A percentile compares a stretch with the other conserved stretches of the same genome.
These are phyloP conservation scores for Clarireedia homoeocarpa DNA, from an alignment of 2,329 filamentous ascomycete genomes.

Conservation along the genomic window DNA sequence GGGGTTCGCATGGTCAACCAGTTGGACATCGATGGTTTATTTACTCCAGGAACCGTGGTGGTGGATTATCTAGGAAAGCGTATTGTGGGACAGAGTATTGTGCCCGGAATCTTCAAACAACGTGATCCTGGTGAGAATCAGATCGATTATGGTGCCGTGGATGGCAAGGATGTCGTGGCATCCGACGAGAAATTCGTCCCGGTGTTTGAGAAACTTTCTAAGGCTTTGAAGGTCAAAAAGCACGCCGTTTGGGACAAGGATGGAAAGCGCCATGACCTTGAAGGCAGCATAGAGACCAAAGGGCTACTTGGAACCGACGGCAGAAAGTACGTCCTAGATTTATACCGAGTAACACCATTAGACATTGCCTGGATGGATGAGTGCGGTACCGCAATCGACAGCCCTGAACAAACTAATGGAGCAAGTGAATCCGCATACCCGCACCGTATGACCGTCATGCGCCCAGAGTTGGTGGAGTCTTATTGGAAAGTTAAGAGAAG, in stretches of 20 bases:
- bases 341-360: conserved; percentile 89
- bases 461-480: conserved; percentile 81
- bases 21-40: conserved; percentile 87
- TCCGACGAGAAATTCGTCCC: conserved; percentile 79
- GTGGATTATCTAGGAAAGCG: conserved; percentile 96
- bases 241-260: conserved; percentile 99
- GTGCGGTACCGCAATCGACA: conserved; percentile 40
- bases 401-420: conserved; percentile 28
- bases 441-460: conserved; percentile 90
- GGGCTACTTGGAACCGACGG: conserved; percentile 95
- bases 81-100: conserved; percentile 94
- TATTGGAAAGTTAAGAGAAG: conserved; percentile 81
- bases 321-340: conserved; percentile 91
- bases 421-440: conserved; percentile 51
- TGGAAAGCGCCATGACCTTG: conserved; percentile 78
- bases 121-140: conserved; percentile 95
- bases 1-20: conserved; percentile 95
- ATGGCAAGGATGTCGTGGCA: conserved; percentile 92
- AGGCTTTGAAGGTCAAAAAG: conserved; percentile 83
- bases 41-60: conserved; percentile 92
- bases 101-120: conserved; percentile 98
- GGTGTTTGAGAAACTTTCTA: conserved; percentile 84
- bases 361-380: conserved; percentile 90
- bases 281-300: conserved; percentile 96
- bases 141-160: conserved; percentile 96